Percentiles rank a stretch among this genome's conserved stretches.
These are phyloP conservation scores for Prunus mume DNA, from an alignment of 306 rosid species.

Conservation along the genomic window DNA sequence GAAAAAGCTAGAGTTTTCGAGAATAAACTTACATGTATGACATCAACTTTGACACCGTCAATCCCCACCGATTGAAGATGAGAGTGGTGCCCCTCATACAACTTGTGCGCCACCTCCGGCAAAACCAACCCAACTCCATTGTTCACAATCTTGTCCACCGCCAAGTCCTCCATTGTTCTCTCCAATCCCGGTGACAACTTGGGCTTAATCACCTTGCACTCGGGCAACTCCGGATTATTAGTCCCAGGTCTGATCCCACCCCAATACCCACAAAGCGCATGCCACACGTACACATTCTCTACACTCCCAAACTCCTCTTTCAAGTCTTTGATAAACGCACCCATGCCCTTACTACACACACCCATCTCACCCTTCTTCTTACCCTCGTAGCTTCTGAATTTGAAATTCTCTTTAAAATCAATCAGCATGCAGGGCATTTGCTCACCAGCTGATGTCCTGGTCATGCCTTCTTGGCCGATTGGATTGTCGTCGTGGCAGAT, in stretches of 20 bases:
- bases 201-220: constrained; percentile 35
- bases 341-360: constrained; percentile 33
- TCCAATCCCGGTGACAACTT: constrained; percentile 39
- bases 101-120: constrained; percentile 37
- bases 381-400: constrained; percentile 40
- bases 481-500: constrained; percentile 45
- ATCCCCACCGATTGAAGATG: constrained; percentile 49
- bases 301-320: constrained; percentile 54
- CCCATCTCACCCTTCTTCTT: neutral
- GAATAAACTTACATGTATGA: constrained; percentile 45
- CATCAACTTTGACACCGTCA: constrained; percentile 79
- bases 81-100: constrained; percentile 59
- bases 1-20: neutral
- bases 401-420: constrained; percentile 51
- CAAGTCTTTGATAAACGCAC: constrained; percentile 55
- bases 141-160: constrained; percentile 51
- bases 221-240: constrained; percentile 32
- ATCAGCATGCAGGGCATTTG: constrained; percentile 56
- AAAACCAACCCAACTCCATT: constrained; percentile 59
- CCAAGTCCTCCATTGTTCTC: constrained; percentile 57
- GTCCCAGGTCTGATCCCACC: constrained; percentile 59
- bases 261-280: constrained; percentile 75
- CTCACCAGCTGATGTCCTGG: constrained; percentile 41
- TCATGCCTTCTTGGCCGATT: constrained; percentile 28
- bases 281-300: constrained; percentile 73